Conservation (phyloP, 129 eudicot genomes). For the Artemisia tridentata region DNA sequence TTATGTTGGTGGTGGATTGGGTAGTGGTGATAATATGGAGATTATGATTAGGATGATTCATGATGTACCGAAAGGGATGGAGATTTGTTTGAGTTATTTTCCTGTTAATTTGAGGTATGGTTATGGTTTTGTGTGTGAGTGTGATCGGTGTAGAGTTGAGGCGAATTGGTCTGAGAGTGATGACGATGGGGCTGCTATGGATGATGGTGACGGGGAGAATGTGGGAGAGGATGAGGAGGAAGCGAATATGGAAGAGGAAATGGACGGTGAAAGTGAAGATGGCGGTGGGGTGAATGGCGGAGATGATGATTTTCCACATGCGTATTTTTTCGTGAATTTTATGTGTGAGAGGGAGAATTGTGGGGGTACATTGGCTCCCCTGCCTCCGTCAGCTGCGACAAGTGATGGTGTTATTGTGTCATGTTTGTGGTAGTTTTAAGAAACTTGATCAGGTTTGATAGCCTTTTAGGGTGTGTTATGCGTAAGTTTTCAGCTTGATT, state of each 20-base stretch:
- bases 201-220: conserved; percentile 8
- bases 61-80: conserved; percentile 69
- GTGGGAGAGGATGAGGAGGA: conserved; percentile 28
- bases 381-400: too few species aligned
- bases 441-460: too few species aligned
- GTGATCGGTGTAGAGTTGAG: too few species aligned
- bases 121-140: conserved; percentile 61
- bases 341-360: too few species aligned
- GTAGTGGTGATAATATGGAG: conserved; percentile 39
- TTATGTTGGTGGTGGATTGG: conserved; percentile 30
- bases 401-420: too few species aligned
- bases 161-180: conserved; percentile 79
- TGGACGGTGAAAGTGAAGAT: conserved; percentile 33
- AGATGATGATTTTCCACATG: too few species aligned
- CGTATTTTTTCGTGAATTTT: too few species aligned
- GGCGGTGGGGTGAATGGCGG: conserved; percentile 32
- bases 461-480: too few species aligned
- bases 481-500: too few species aligned
- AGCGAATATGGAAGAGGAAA: conserved; percentile 36
- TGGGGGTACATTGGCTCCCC: too few species aligned
- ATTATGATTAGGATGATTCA: conserved; percentile 72
- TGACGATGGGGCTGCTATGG: conserved; percentile 38
- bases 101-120: conserved; percentile 73
- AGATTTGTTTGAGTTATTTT: conserved; percentile 83
- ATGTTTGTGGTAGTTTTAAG: too few species aligned